Percentiles rank a stretch among this genome's conserved stretches.
Evolutionary conservation across 1,284 basidiomycete genomes (phyloP).

Genomic region (Schizophyllum commune): DNA sequence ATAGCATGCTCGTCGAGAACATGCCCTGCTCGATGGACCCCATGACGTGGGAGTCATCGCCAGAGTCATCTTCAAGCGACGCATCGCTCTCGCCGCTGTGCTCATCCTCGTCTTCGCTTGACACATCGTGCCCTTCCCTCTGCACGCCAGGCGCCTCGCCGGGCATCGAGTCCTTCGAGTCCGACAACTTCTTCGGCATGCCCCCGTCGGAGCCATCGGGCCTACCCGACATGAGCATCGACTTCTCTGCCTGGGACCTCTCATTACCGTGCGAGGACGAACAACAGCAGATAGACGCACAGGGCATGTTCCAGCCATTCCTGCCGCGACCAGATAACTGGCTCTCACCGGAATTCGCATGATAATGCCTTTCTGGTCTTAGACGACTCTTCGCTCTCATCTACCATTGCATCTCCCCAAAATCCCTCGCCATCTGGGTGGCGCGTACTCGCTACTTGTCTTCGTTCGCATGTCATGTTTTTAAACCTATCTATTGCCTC

Average conservation of each 20-base stretch:
- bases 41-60: constrained; percentile 11
- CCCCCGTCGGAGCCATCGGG: neutral
- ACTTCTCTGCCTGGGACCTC: neutral
- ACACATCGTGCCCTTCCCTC: neutral
- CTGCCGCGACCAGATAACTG: neutral
- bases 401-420: neutral
- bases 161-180: neutral
- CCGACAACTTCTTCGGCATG: neutral
- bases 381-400: neutral
- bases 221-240: neutral
- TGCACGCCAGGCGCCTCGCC: neutral
- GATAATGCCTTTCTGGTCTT: too few species aligned
- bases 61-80: neutral
- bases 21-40: constrained; percentile 12
- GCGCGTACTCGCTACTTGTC: neutral
- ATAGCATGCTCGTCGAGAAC: constrained; percentile 10
- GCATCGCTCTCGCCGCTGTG: neutral
- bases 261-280: neutral
- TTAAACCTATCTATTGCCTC: too few species aligned
- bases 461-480: neutral
- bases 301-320: neutral
- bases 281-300: neutral
- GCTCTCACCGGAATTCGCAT: neutral
- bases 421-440: neutral
- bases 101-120: neutral